Evolutionary conservation across 1,284 basidiomycete genomes (phyloP).

Genomic region (Amylostereum chailletii): DNA sequence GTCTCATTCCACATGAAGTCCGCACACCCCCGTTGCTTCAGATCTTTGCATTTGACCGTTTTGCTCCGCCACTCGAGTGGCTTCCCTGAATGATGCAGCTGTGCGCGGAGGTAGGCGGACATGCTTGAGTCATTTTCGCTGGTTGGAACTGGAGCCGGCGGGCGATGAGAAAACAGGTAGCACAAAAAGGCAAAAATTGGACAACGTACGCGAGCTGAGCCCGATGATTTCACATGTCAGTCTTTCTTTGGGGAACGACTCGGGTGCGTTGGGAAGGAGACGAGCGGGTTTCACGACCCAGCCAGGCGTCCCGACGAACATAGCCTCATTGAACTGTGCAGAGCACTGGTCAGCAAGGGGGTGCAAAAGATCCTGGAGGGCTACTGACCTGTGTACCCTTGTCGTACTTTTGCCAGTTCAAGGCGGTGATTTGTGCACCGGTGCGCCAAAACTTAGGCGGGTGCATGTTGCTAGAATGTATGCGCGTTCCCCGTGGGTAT

Average conservation of each 20-base stretch:
- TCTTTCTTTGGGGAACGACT: slow-evolving; percentile 13
- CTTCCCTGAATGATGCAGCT: slow-evolving; percentile 30
- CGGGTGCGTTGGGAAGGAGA: slow-evolving; percentile 18
- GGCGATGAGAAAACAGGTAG: not conserved
- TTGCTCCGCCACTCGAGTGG: slow-evolving; percentile 34
- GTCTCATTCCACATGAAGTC: slow-evolving; percentile 37
- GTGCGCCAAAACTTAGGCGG: slow-evolving; percentile 48
- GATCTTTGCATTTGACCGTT: slow-evolving; percentile 25
- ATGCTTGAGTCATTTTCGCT: slow-evolving; percentile 27
- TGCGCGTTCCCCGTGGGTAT: slow-evolving; percentile 50
- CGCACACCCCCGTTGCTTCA: slow-evolving; percentile 20
- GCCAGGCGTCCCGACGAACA: slow-evolving; percentile 51
- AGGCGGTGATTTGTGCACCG: slow-evolving; percentile 51
- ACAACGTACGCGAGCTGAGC: slow-evolving; percentile 34
- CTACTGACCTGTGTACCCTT: slow-evolving; percentile 17
- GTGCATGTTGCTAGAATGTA: slow-evolving; percentile 45
- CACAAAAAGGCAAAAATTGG: not conserved
- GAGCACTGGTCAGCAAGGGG: slow-evolving; percentile 24
- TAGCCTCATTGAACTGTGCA: slow-evolving; percentile 52
- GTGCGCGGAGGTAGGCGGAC: slow-evolving; percentile 30
- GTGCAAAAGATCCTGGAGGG: not conserved
- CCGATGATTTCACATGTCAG: slow-evolving; percentile 34
- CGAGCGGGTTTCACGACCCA: slow-evolving; percentile 45
- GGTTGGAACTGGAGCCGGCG: slow-evolving; percentile 27
- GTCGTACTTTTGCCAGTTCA: slow-evolving; percentile 55